Evolutionary conservation across 768 basidiomycete genomes (phyloP).

Genomic region (Leccinellum albellum): DNA sequence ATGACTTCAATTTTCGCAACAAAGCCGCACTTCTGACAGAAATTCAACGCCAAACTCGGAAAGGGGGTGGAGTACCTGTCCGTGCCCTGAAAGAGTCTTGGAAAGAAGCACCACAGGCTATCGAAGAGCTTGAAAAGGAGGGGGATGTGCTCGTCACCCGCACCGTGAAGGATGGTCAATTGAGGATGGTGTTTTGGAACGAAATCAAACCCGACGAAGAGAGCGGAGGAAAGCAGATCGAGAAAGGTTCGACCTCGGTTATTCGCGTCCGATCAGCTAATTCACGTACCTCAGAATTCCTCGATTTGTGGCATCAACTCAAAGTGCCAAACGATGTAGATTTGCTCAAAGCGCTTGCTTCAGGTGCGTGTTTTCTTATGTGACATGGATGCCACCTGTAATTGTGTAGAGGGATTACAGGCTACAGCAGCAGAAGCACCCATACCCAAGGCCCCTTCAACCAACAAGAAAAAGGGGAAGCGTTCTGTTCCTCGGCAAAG

Average conservation of each 20-base stretch:
- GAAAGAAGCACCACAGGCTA: constrained; percentile 79
- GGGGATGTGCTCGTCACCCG: constrained; percentile 88
- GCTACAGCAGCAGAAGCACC: constrained; percentile 66
- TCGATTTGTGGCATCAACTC: constrained; percentile 81
- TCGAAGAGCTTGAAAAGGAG: constrained; percentile 87
- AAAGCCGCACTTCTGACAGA: constrained; percentile 81
- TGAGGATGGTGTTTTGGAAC: constrained; percentile 88
- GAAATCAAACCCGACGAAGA: constrained; percentile 79
- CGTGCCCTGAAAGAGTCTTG: constrained; percentile 85
- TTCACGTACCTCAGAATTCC: constrained; percentile 58
- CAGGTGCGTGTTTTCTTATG: constrained; percentile 42
- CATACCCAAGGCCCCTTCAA: constrained; percentile 49
- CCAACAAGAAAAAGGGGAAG: constrained; percentile 79
- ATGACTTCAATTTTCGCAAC: constrained; percentile 81
- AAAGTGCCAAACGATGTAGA: constrained; percentile 86
- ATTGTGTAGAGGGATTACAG: constrained; percentile 67
- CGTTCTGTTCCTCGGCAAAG: constrained; percentile 70
- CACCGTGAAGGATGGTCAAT: constrained; percentile 75
- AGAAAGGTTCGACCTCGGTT: constrained; percentile 58
- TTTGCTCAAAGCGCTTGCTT: constrained; percentile 69
- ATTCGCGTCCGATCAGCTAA: constrained; percentile 3
- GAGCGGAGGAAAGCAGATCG: constrained; percentile 64
- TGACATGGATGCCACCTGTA: neutral
- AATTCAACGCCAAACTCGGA: constrained; percentile 79
- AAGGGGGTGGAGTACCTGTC: constrained; percentile 82